Base-by-base conservation (phyloP, 192 early-diverging fungal genomes). In the Coemansia sp. region DNA sequence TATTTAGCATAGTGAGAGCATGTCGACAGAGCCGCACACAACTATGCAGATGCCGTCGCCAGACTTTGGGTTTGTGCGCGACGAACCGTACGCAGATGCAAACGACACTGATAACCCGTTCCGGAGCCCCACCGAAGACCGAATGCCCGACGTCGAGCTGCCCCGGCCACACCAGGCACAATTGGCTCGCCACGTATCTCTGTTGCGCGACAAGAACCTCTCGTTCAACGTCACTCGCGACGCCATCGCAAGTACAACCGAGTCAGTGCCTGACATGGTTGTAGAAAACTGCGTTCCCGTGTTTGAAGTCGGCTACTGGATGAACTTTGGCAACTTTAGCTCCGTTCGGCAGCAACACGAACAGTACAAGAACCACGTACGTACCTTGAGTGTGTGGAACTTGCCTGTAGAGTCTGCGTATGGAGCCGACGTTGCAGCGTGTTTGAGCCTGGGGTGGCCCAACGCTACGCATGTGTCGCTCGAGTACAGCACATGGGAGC, bases 401-500 rank as follows among this genome's bases (percentile, higher is more conserved):
- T 68, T 79, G 52, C 76, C 76, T 0, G 76, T 79, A 0, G 76
- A 79, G 50, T 79, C 76, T 11, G 66, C 76, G 29, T 79, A 79
- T 39, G 76, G 76, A 6, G 76, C 71, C 6, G 76, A 79, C 39
- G 60, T 79, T 2, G 60, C 76, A 3, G 72, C 76, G 4, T 79
- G 76, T 27, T 37, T 79, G 57, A 73, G 67, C 41, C 62, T 79
- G 27, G 76, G 76, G 3, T 79, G 76, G 76, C 76, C 76, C 0
- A 51, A 43, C 22, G 76, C 50, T 12, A 73, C 76, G 17, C 76
- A 79, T 17, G 76, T 79, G 41, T 73, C 71, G 43, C 49, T 79
- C 21, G 76, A 79, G 59, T 79, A 79, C 58, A 79, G 76, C 15
- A 79, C 76, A 17, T 79, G 76, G 76, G 76, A 79, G 55, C 76